Evolutionary conservation across 1,284 basidiomycete genomes (phyloP).

Genomic region (Leccinum brunneo-olivaceum): DNA sequence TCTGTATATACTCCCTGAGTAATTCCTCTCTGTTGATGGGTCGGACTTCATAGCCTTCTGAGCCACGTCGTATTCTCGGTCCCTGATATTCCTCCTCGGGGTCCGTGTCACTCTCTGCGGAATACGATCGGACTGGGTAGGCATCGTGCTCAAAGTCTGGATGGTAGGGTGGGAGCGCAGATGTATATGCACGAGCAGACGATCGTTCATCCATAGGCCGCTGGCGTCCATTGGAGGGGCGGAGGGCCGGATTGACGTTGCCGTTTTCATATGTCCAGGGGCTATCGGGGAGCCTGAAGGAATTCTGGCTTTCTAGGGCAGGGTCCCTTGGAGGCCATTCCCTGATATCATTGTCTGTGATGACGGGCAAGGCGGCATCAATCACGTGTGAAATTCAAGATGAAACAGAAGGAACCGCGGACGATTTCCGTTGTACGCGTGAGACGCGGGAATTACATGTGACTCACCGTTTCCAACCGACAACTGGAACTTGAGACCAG

Average conservation of each 20-base stretch:
- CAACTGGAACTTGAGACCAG: constrained; percentile 74
- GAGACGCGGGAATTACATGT: constrained; percentile 34
- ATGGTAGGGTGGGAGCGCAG: constrained; percentile 65
- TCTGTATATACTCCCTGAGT: constrained; percentile 49
- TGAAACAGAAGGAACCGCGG: neutral
- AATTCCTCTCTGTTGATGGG: constrained; percentile 55
- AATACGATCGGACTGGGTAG: constrained; percentile 28
- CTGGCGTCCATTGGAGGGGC: constrained; percentile 49
- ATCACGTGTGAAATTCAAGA: neutral
- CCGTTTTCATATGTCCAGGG: constrained; percentile 85
- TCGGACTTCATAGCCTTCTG: constrained; percentile 73
- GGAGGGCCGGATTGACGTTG: constrained; percentile 64
- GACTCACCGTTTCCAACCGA: constrained; percentile 75
- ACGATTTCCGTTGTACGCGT: neutral
- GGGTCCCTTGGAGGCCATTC: constrained; percentile 60
- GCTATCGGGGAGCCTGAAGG: constrained; percentile 46
- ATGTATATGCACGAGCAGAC: constrained; percentile 30
- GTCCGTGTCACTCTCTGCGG: constrained; percentile 35
- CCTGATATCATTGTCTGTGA: constrained; percentile 14
- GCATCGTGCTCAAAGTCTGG: constrained; percentile 47
- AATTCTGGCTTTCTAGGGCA: constrained; percentile 31
- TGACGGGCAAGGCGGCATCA: constrained; percentile 4
- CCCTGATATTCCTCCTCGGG: constrained; percentile 24
- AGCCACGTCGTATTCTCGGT: constrained; percentile 53
- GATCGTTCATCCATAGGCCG: constrained; percentile 14